These are phyloP conservation scores for Dioszegia crocea DNA, from an alignment of 768 basidiomycete species.

Conservation along the genomic window DNA sequence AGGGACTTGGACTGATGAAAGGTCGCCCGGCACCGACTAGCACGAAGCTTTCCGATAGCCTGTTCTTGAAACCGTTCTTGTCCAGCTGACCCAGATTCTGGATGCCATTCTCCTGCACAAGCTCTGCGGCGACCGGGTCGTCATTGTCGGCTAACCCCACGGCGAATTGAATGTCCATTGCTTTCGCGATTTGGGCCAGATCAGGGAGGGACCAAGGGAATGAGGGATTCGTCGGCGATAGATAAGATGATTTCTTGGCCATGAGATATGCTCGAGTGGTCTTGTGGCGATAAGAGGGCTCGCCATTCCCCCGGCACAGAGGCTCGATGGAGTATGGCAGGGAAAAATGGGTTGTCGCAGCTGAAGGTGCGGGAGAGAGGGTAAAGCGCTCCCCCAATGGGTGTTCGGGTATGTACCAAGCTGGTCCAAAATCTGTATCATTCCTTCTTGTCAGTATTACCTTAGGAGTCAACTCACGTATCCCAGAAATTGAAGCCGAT, in stretches of 20 bases:
- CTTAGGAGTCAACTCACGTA: conserved; percentile 20
- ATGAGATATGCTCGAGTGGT: conserved; percentile 34
- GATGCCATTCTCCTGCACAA: conserved; percentile 21
- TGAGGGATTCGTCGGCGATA: conserved; percentile 7
- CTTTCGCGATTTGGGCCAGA: conserved; percentile 13
- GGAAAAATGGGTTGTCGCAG: conserved; percentile 28
- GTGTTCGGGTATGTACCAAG: conserved; percentile 16
- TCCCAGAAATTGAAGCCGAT: conserved; percentile 42
- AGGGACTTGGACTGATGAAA: conserved; percentile 39
- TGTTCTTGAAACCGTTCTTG: conserved; percentile 31
- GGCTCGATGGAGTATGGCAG: conserved; percentile 42
- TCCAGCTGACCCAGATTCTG: conserved; percentile 32
- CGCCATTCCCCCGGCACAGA: conserved; percentile 17
- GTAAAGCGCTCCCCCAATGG: conserved; percentile 37
- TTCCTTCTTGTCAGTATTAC: neutral
- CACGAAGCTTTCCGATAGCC: conserved; percentile 28
- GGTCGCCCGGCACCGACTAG: conserved; percentile 36
- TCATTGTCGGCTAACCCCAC: conserved; percentile 36
- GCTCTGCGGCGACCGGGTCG: conserved; percentile 14
- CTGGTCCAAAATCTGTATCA: conserved; percentile 2
- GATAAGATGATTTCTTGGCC: conserved; percentile 38
- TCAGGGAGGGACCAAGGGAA: conserved; percentile 33
- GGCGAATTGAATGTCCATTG: conserved; percentile 17
- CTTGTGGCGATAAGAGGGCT: conserved; percentile 5
- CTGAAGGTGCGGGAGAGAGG: conserved; percentile 38